Conservation (phyloP, 768 basidiomycete species). For the Daedaleopsis nitida region DNA sequence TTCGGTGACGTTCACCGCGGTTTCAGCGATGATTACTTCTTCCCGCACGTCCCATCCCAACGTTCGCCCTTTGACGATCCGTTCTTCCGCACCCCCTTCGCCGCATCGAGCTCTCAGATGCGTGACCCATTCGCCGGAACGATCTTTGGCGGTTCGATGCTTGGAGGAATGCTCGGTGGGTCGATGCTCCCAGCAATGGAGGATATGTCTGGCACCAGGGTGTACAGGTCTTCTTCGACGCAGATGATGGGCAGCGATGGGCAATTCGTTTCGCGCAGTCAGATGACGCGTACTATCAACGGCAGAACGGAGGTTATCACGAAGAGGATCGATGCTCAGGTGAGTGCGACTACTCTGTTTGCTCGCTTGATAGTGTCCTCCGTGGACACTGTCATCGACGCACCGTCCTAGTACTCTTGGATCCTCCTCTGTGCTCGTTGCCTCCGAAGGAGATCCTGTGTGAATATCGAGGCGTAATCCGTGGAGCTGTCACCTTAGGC, state of each 20-base stretch:
- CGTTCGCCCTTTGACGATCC: conserved; percentile 18
- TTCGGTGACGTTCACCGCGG: conserved; percentile 51
- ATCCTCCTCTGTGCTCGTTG: no score
- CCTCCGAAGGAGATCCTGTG: no score
- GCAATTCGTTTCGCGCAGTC: conserved; percentile 53
- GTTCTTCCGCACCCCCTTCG: conserved; percentile 15
- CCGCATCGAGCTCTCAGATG: not conserved
- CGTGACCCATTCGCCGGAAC: conserved; percentile 5
- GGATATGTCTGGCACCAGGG: conserved; percentile 3
- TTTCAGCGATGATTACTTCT: conserved; percentile 38
- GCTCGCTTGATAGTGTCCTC: no score
- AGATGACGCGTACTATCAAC: conserved; percentile 58
- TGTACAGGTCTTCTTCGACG: conserved; percentile 32
- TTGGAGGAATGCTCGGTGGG: conserved; percentile 8
- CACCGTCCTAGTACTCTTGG: no score
- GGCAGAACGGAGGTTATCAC: conserved; percentile 64
- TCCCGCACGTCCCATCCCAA: conserved; percentile 20
- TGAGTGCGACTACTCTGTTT: conserved; percentile 35
- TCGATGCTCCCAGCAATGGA: conserved; percentile 17
- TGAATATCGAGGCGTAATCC: no score
- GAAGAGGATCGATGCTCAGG: conserved; percentile 59
- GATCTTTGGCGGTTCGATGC: conserved; percentile 17
- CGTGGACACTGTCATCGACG: no score
- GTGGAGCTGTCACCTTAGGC: no score
- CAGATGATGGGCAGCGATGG: conserved; percentile 40